Evolutionary conservation across 768 basidiomycete genomes (phyloP).

Genomic region (Pisolithus microcarpus): DNA sequence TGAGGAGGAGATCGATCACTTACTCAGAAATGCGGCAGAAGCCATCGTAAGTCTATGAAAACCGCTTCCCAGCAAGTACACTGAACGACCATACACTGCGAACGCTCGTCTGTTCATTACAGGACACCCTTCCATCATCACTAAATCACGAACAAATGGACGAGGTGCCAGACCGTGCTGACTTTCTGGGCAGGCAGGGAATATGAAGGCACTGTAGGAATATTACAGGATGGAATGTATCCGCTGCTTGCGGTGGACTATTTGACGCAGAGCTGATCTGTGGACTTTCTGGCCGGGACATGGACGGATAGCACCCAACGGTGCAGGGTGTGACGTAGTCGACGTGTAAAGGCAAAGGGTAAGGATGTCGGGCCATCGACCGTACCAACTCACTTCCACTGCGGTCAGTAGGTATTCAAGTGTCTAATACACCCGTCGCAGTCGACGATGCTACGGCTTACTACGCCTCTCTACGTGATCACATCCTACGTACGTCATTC

Average conservation of each 20-base stretch:
- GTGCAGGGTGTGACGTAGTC: conserved; percentile 87
- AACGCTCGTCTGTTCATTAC: no score
- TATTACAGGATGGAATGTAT: conserved; percentile 75
- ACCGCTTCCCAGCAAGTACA: neutral
- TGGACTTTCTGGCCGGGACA: conserved; percentile 30
- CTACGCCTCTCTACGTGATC: conserved; percentile 76
- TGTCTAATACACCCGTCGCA: conserved; percentile 88
- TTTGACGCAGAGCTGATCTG: conserved; percentile 76
- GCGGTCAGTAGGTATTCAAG: conserved; percentile 38
- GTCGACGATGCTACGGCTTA: conserved; percentile 87
- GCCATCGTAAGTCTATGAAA: conserved; percentile 53
- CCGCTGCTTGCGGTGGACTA: conserved; percentile 55
- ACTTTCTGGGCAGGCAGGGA: conserved; percentile 70
- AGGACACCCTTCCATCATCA: neutral
- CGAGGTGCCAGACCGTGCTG: conserved; percentile 54
- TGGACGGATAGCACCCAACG: conserved; percentile 89
- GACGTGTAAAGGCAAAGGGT: conserved; percentile 65
- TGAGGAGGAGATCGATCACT: conserved; percentile 60
- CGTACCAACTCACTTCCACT: neutral
- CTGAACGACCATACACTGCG: no score
- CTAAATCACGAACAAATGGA: conserved; percentile 30
- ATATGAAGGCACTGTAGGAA: conserved; percentile 64
- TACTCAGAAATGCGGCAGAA: conserved; percentile 64
- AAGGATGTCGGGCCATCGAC: neutral
- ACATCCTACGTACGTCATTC: conserved; percentile 73